Evolutionary conservation across 164 flowering plant species (phyloP).

Genomic region (Dillenia turbinata): DNA sequence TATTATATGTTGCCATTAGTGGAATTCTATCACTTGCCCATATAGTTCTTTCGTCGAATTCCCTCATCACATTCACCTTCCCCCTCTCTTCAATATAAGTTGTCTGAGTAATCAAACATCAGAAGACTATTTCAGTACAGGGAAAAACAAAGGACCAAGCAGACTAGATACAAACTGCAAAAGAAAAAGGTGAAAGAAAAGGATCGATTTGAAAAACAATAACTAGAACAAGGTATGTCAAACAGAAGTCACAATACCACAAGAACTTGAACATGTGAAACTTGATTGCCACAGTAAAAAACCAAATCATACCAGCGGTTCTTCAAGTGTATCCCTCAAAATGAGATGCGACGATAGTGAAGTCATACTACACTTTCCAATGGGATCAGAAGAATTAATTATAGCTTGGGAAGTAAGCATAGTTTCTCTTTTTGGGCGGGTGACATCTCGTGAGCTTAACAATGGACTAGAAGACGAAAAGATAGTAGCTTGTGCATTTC

Average conservation of each 20-base stretch:
- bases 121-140: slow-evolving; percentile 3
- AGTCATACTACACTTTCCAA: slow-evolving; percentile 33
- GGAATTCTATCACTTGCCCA: slow-evolving; percentile 90
- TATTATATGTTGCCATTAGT: slow-evolving; percentile 79
- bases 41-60: slow-evolving; percentile 85
- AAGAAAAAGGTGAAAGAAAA: neutral
- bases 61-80: slow-evolving; percentile 58
- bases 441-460: slow-evolving; percentile 37
- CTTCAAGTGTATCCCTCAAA: slow-evolving; percentile 74
- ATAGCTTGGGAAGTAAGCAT: slow-evolving; percentile 47
- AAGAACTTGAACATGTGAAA: neutral
- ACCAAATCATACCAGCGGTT: slow-evolving; percentile 55
- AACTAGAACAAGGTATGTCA: too few relatives aligned
- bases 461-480: slow-evolving; percentile 41
- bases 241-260: neutral
- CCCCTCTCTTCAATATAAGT: slow-evolving; percentile 77
- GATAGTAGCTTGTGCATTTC: slow-evolving; percentile 28
- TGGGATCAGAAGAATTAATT: slow-evolving; percentile 28
- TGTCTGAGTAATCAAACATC: slow-evolving; percentile 33
- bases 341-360: slow-evolving; percentile 73
- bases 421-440: slow-evolving; percentile 53
- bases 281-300: neutral
- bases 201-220: neutral
- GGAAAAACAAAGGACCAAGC: neutral
- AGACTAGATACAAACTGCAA: neutral